Percentiles rank a stretch among this genome's conserved stretches.
Conservation (phyloP, 2,329 filamentous ascomycete genomes). For the Botryotinia calthae region DNA sequence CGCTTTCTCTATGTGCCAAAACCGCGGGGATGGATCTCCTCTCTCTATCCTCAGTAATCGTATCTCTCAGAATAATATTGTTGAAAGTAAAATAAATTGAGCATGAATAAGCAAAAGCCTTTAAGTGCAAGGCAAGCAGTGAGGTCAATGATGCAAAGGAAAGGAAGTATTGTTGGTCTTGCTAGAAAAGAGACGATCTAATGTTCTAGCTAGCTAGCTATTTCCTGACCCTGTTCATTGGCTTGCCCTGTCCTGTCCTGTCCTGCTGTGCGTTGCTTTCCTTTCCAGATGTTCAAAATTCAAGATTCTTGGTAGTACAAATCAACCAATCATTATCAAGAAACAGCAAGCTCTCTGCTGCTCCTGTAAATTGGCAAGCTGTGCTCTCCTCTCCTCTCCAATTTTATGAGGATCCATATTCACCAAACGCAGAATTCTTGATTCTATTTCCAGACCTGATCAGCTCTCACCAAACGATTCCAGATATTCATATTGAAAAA, state of each 20-base stretch:
- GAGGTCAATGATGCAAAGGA: conserved; percentile 16
- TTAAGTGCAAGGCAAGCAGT: conserved; percentile 16
- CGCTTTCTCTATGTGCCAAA: neutral
- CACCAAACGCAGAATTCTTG: neutral
- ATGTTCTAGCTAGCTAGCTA: neutral
- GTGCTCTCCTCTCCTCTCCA: neutral
- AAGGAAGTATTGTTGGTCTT: neutral
- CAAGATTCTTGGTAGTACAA: neutral
- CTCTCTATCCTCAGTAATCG: neutral
- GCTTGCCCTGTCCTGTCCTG: neutral
- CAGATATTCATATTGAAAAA: neutral
- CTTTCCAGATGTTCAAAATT: conserved; percentile 9
- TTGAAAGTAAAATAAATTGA: neutral
- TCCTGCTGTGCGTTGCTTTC: neutral
- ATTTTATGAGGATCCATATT: neutral
- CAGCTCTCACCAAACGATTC: neutral
- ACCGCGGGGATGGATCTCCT: conserved; percentile 12
- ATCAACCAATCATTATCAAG: conserved; percentile 5
- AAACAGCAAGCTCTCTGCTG: neutral
- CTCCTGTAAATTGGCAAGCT: too few relatives aligned
- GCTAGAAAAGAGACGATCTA: conserved; percentile 6
- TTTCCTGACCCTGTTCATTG: neutral
- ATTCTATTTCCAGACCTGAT: neutral
- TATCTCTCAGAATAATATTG: neutral
- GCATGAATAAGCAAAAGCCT: conserved; percentile 13